Conservation (phyloP, 1,139 yeast species). For the Yamadazyma conglobata region DNA sequence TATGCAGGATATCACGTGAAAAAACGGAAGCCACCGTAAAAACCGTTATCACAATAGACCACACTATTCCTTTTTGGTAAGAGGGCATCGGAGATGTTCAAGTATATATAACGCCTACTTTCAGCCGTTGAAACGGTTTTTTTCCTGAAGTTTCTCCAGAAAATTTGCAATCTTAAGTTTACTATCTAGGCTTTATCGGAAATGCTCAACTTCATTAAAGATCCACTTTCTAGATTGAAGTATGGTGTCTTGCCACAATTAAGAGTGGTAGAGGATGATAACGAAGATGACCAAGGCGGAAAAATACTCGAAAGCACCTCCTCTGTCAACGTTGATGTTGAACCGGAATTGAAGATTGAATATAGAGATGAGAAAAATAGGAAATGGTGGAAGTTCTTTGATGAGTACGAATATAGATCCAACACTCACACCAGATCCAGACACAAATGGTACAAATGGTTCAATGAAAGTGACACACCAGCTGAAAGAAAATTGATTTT, state of each 20-base stretch:
- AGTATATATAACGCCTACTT: too few species aligned
- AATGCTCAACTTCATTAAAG: slow-evolving; percentile 8
- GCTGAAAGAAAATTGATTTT: slow-evolving; percentile 53
- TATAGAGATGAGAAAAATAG: slow-evolving; percentile 61
- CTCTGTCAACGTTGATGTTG: slow-evolving; percentile 11
- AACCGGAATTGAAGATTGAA: slow-evolving; percentile 25
- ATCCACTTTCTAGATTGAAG: slow-evolving; percentile 35
- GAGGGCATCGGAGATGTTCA: too few species aligned
- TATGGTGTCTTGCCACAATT: slow-evolving; percentile 50
- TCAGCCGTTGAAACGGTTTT: too few species aligned
- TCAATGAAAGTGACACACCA: slow-evolving; percentile 52
- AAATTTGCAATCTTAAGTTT: too few species aligned
- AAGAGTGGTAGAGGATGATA: slow-evolving; percentile 40
- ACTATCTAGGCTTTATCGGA: too few species aligned
- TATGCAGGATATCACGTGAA: slow-evolving; percentile 7
- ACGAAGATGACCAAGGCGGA: slow-evolving; percentile 17
- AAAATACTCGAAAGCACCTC: slow-evolving; percentile 11
- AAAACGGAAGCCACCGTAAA: too few species aligned
- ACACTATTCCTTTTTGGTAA: too few species aligned
- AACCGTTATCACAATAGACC: too few species aligned
- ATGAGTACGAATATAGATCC: slow-evolving; percentile 58
- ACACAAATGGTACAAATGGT: slow-evolving; percentile 65
- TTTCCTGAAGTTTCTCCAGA: too few species aligned
- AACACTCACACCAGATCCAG: slow-evolving; percentile 29
- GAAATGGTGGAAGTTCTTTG: slow-evolving; percentile 61